Percentiles rank a stretch among this genome's conserved stretches.
phyloP scores from a whole-genome alignment of 306 rosid genomes.

The Castanea mollissima region DNA sequence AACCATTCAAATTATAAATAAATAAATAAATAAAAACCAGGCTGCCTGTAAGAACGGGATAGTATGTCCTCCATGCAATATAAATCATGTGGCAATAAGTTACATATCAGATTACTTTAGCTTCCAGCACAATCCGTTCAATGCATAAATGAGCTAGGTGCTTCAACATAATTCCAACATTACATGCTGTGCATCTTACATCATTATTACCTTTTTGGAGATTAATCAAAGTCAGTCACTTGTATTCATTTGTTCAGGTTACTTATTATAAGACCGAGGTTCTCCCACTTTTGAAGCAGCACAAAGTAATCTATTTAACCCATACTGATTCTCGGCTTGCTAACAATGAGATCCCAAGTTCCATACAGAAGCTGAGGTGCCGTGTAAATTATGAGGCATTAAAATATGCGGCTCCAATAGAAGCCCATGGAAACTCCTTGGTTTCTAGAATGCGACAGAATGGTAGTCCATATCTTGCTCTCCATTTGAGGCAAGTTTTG shows the following conservation, averaged over 20 bases:
- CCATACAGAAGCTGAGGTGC: slow-evolving; percentile 86
- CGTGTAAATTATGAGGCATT: slow-evolving; percentile 84
- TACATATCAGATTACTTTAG: slow-evolving; percentile 8
- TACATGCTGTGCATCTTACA: slow-evolving; percentile 7
- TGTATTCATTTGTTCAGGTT: slow-evolving; percentile 51
- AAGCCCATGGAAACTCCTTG: slow-evolving; percentile 66
- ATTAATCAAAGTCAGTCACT: slow-evolving; percentile 8
- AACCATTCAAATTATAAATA: too few relatives aligned
- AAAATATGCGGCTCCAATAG: slow-evolving; percentile 81
- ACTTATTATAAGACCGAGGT: slow-evolving; percentile 75
- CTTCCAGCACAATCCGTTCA: slow-evolving; percentile 10
- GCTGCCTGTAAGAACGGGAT: not conserved
- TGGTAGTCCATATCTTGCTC: slow-evolving; percentile 78
- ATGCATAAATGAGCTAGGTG: slow-evolving; percentile 8
- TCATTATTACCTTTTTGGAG: slow-evolving; percentile 14
- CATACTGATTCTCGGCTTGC: slow-evolving; percentile 91
- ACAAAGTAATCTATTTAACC: slow-evolving; percentile 85
- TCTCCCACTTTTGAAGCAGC: slow-evolving; percentile 77
- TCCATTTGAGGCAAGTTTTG: slow-evolving; percentile 82
- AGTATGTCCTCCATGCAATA: not conserved
- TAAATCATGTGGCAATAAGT: slow-evolving; percentile 21
- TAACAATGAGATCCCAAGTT: slow-evolving; percentile 61
- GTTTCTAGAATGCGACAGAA: slow-evolving; percentile 82
- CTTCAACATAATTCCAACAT: slow-evolving; percentile 4
- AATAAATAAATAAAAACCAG: too few relatives aligned